phyloP scores from a whole-genome alignment of 305 asterid species.

The Rubia tinctorum region DNA sequence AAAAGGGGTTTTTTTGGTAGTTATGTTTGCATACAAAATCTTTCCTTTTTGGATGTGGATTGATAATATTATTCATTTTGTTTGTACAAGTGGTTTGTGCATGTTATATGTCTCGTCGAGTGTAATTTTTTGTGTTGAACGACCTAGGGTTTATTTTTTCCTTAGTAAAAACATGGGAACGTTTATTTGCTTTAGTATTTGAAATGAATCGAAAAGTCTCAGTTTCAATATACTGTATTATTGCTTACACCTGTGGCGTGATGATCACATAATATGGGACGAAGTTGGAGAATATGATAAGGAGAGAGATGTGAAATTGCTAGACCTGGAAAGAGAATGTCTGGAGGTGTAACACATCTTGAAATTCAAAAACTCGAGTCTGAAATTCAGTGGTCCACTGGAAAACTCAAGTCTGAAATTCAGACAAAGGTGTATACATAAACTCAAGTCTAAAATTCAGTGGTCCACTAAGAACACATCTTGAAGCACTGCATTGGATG shows the following conservation, averaged over 20 bases:
- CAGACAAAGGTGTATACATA: conserved; percentile 77
- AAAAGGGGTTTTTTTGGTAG: too few relatives aligned
- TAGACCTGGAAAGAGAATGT: conserved; percentile 91
- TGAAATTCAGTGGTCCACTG: conserved; percentile 54
- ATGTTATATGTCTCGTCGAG: too few relatives aligned
- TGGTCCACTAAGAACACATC: conserved; percentile 33
- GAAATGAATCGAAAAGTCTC: too few relatives aligned
- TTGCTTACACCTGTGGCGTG: conserved; percentile 7
- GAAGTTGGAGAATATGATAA: conserved; percentile 95
- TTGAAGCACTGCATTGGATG: conserved; percentile 47
- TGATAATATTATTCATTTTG: too few relatives aligned
- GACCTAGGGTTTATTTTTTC: too few relatives aligned
- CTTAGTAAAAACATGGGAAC: too few relatives aligned
- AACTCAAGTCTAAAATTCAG: conserved; percentile 60
- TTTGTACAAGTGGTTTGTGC: too few relatives aligned
- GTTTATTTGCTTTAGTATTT: too few relatives aligned
- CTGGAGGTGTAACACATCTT: conserved; percentile 88
- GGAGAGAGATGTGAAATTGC: conserved; percentile 78
- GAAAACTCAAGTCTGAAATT: conserved; percentile 58
- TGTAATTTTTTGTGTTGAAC: too few relatives aligned
- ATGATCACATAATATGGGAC: conserved; percentile 86
- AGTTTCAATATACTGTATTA: conserved; percentile 3
- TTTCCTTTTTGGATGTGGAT: too few relatives aligned
- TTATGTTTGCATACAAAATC: too few relatives aligned
- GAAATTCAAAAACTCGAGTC: conserved; percentile 65